Evolutionary conservation across 495 filamentous ascomycete species (phyloP).

Genomic region (Penicillium malachiteum): DNA sequence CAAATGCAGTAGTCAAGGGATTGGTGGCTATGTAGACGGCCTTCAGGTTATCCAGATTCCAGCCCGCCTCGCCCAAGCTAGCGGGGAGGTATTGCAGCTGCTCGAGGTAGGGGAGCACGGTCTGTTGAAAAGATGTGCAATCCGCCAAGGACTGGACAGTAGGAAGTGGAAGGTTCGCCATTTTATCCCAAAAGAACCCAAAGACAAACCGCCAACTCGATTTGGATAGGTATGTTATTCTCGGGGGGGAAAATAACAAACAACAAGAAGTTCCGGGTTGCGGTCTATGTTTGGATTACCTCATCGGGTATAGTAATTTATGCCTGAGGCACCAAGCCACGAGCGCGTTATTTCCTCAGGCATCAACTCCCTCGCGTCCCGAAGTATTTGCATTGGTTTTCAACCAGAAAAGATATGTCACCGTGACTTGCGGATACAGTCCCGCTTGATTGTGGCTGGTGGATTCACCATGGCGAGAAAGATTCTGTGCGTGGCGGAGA

Average conservation of each 20-base stretch:
- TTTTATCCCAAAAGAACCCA: slow-evolving; percentile 21
- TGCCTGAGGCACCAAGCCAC: slow-evolving; percentile 24
- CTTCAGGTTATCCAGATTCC: slow-evolving; percentile 54
- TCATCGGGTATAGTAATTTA: slow-evolving; percentile 17
- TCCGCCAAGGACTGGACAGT: slow-evolving; percentile 64
- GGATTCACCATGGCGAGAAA: slow-evolving; percentile 37
- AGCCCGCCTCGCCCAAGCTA: slow-evolving; percentile 56
- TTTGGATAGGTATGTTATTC: background rate
- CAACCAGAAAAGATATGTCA: slow-evolving; percentile 11
- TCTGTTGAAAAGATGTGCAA: slow-evolving; percentile 67
- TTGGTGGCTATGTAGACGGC: slow-evolving; percentile 84
- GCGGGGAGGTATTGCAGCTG: slow-evolving; percentile 73
- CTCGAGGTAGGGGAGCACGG: slow-evolving; percentile 71
- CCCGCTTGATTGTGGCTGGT: slow-evolving; percentile 5
- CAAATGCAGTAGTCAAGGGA: slow-evolving; percentile 75
- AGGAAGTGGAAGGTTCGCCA: slow-evolving; percentile 63
- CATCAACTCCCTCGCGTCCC: slow-evolving; percentile 19
- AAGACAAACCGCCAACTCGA: background rate
- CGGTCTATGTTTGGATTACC: slow-evolving; percentile 28
- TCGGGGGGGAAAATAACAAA: background rate
- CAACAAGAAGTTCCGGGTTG: slow-evolving; percentile 4
- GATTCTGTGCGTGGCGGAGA: slow-evolving; percentile 93
- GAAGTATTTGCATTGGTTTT: slow-evolving; percentile 10
- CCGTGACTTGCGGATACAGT: slow-evolving; percentile 7
- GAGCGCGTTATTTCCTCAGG: slow-evolving; percentile 11